These are phyloP conservation scores for Rhizopogon roseolus DNA, from an alignment of 768 basidiomycete genomes.

Conservation along the genomic window DNA sequence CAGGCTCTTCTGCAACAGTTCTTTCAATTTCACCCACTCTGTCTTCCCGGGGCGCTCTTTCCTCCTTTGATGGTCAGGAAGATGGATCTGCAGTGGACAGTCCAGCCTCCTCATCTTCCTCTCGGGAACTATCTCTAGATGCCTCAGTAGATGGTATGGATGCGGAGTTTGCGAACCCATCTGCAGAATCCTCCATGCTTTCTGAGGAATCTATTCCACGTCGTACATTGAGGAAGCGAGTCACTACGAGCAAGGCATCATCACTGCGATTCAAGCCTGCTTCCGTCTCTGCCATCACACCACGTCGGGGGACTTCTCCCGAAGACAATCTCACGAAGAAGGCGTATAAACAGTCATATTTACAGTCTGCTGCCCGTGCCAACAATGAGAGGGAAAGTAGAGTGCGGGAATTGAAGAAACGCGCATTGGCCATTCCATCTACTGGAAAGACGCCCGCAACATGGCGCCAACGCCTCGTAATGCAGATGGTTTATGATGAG, in stretches of 20 bases:
- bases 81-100: conserved; percentile 23
- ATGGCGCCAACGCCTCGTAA: conserved; percentile 49
- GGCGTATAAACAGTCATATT: conserved; percentile 16
- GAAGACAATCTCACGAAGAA: conserved; percentile 25
- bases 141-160: conserved; percentile 19
- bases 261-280: conserved; percentile 19
- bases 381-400: conserved; percentile 25
- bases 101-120: conserved; percentile 26
- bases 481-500: conserved; percentile 60
- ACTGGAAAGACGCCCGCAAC: conserved; percentile 45
- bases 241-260: conserved; percentile 17
- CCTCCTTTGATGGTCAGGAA: conserved; percentile 27
- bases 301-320: conserved; percentile 21
- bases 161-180: conserved; percentile 15
- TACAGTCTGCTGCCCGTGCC: conserved; percentile 15
- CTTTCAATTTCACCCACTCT: conserved; percentile 23
- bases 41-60: conserved; percentile 26
- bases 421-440: conserved; percentile 27
- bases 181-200: conserved; percentile 21
- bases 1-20: conserved; percentile 15
- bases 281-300: conserved; percentile 14
- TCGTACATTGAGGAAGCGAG: conserved; percentile 24
- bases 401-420: conserved; percentile 26
- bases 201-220: conserved; percentile 14
- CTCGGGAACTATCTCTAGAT: conserved; percentile 27